Evolutionary conservation across 805 yeast genomes (phyloP), one percentile per base, ranked within the genome.

Genomic region (Candida sphagnicola): DNA sequence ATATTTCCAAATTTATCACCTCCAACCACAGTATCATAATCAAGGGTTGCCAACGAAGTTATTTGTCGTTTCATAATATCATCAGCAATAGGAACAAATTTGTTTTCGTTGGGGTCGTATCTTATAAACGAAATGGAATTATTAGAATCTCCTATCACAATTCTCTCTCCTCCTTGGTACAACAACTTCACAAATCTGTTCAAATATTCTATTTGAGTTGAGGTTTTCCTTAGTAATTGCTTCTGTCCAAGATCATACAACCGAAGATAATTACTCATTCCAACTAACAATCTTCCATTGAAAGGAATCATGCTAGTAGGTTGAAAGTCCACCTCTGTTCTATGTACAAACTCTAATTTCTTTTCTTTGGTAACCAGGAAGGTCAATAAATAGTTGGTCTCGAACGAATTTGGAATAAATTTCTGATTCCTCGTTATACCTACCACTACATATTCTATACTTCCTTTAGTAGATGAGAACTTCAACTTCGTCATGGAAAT

Each of bases 1-100:
- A 89, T 34, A 49, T 83, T 86, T 0, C 98, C 97, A 60, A 85
- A 88, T 52, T 80, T 82, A 56, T 93, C 98, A 11, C 96, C 96
- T 1, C 86, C 87, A 29, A 84, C 65, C 1, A 85, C 76, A 0
- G 96, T 88, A 40, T 78, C 79, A 44, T 78, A 75, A 55, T 93
- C 98, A 4, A 93, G 60, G 46, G 77, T 61, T 2, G 69, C 53
- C 31, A 83, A 48, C 2, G 79, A 49, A 0, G 95, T 82, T 3
- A 83, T 70, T 51, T 83, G 85, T 23, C 96, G 65, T 24, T 80
- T 70, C 28, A 82, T 61, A 0, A 71, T 57, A 59, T 93, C 98
- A 51, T 80, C 89, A 1, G 79, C 80, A 41, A 90, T 65, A 2
- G 83, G 75, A 5, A 77, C 52, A 49, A 91, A 85, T 15, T 53